Conservation (phyloP, 768 basidiomycete species). For the Saitozyma podzolica region DNA sequence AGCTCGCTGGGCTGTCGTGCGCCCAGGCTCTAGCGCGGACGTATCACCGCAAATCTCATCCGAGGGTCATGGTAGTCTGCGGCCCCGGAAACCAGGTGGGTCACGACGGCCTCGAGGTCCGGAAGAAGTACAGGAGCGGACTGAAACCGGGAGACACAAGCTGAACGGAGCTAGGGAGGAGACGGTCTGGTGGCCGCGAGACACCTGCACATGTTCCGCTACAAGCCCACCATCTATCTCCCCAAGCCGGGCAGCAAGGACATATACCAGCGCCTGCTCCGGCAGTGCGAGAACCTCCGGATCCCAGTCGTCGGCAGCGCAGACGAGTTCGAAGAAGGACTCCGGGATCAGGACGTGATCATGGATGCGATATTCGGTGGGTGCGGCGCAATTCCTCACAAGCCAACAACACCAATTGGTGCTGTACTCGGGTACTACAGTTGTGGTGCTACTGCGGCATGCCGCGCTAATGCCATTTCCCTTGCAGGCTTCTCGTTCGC, state of each 20-base stretch:
- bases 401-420: not conserved
- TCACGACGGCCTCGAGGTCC: not conserved
- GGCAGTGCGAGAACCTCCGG: slow-evolving; percentile 83
- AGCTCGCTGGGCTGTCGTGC: slow-evolving; percentile 90
- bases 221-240: slow-evolving; percentile 83
- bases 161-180: slow-evolving; percentile 60
- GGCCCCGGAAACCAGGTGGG: slow-evolving; percentile 91
- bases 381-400: slow-evolving; percentile 12
- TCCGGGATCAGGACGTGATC: slow-evolving; percentile 64
- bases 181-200: slow-evolving; percentile 96
- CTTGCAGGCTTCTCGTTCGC: slow-evolving; percentile 82
- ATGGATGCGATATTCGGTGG: slow-evolving; percentile 88
- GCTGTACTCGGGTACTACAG: no score
- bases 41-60: slow-evolving; percentile 68
- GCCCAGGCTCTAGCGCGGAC: slow-evolving; percentile 81
- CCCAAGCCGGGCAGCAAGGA: slow-evolving; percentile 97
- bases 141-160: no score
- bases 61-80: slow-evolving; percentile 86
- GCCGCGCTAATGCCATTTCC: not conserved
- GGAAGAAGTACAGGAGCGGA: no score
- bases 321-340: slow-evolving; percentile 52
- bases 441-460: not conserved
- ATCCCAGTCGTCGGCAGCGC: slow-evolving; percentile 69
- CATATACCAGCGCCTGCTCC: slow-evolving; percentile 83
- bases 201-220: slow-evolving; percentile 91